Percentiles rank a stretch among this genome's conserved stretches.
These are phyloP conservation scores for Solanum hybrid DNA, from an alignment of 305 asterid genomes.

Conservation along the genomic window DNA sequence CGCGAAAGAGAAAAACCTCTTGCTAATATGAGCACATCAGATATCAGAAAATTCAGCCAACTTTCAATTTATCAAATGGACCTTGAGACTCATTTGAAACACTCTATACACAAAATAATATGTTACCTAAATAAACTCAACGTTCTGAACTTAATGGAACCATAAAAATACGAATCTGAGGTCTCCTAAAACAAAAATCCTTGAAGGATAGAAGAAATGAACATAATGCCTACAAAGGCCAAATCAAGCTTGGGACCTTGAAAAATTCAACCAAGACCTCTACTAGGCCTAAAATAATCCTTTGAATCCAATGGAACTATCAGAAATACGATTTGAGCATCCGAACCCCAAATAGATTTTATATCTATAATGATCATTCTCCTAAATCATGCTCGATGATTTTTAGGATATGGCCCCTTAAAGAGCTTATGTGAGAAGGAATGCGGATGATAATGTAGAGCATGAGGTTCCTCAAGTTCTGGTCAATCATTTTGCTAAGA, in stretches of 20 bases:
- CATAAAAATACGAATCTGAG: neutral
- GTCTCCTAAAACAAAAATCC: neutral
- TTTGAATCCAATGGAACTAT: neutral
- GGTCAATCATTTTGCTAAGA: too few species aligned
- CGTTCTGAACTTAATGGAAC: neutral
- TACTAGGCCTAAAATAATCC: neutral
- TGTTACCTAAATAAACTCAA: too few species aligned
- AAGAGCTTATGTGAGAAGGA: too few species aligned
- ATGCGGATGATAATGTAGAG: too few species aligned
- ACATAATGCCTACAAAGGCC: neutral
- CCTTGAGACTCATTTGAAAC: neutral
- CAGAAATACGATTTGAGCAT: too few species aligned
- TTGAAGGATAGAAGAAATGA: too few species aligned
- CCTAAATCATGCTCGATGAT: too few species aligned
- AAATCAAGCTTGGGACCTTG: neutral
- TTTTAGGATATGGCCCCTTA: too few species aligned
- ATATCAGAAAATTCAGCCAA: neutral
- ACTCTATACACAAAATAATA: neutral
- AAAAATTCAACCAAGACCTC: neutral
- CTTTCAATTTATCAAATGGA: neutral
- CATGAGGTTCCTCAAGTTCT: too few species aligned
- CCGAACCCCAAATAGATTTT: too few species aligned
- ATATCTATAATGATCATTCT: too few species aligned
- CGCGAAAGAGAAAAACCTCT: neutral
- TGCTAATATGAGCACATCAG: too few species aligned